Evolutionary conservation across 306 rosid species (phyloP).

Genomic region (Luffa acutangula): DNA sequence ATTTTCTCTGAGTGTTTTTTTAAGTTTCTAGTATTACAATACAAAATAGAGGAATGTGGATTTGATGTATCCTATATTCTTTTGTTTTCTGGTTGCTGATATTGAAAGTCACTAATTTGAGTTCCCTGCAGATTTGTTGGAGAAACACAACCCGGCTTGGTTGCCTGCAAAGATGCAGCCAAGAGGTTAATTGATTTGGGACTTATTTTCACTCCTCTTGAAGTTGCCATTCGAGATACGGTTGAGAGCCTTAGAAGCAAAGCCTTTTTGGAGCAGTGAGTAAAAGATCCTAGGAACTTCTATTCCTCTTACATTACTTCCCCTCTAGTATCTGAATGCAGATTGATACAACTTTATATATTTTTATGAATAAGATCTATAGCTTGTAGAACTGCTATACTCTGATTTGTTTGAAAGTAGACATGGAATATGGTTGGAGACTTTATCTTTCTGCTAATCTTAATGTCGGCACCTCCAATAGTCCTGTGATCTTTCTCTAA

Average conservation of each 20-base stretch:
- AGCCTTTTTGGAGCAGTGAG: slow-evolving; percentile 40
- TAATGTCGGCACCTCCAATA: not conserved
- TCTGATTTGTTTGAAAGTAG: not conserved
- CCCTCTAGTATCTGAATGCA: not conserved
- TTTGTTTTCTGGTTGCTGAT: not conserved
- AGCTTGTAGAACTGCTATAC: not conserved
- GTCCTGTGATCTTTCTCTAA: not conserved
- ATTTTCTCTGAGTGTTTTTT: too few species aligned
- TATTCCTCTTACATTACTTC: not conserved
- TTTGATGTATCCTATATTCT: not conserved
- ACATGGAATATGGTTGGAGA: not conserved
- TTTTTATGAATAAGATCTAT: not conserved
- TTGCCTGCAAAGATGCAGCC: slow-evolving; percentile 54
- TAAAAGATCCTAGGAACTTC: not conserved
- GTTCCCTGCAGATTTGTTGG: slow-evolving; percentile 40
- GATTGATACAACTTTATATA: not conserved
- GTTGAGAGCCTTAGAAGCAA: slow-evolving; percentile 52
- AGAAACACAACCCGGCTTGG: slow-evolving; percentile 72
- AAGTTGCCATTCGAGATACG: slow-evolving; percentile 59
- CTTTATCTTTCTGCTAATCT: not conserved
- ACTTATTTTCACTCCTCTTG: slow-evolving; percentile 49
- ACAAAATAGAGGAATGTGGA: not conserved
- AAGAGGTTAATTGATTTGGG: slow-evolving; percentile 63
- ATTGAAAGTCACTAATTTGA: not conserved
- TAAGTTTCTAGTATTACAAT: not conserved